Conservation (phyloP, 2,329 filamentous ascomycete genomes). For the Colletotrichum truncatum region DNA sequence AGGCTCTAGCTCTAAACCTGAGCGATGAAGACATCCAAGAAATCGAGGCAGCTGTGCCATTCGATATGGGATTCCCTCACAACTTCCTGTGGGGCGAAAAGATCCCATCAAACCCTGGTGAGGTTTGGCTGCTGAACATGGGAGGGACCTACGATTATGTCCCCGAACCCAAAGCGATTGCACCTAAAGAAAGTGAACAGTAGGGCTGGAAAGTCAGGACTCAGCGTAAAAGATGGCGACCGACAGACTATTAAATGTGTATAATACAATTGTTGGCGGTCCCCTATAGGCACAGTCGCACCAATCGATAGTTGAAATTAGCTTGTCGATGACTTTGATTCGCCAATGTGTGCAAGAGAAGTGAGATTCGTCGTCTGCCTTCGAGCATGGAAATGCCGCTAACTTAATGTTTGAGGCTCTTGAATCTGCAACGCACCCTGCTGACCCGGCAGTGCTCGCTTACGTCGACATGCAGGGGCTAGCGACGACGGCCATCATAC, state of each 20-base stretch:
- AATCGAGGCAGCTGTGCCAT: constrained; percentile 69
- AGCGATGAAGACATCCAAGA: constrained; percentile 69
- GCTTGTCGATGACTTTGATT: too few relatives aligned
- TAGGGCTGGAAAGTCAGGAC: constrained; percentile 48
- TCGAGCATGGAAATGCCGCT: not conserved
- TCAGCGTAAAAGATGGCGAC: constrained; percentile 43
- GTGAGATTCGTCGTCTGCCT: not conserved
- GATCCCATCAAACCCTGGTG: constrained; percentile 45
- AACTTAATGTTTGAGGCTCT: not conserved
- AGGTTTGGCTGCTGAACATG: constrained; percentile 55
- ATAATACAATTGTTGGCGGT: not conserved
- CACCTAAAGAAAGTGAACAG: constrained; percentile 48
- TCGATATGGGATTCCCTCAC: constrained; percentile 74
- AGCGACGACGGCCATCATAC: too few relatives aligned
- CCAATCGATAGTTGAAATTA: not conserved
- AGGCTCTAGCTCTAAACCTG: constrained; percentile 70
- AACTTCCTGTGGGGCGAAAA: constrained; percentile 62
- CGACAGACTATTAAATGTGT: constrained; percentile 20
- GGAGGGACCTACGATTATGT: constrained; percentile 63
- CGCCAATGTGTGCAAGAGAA: too few relatives aligned
- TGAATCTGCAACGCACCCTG: too few relatives aligned
- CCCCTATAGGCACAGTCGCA: not conserved
- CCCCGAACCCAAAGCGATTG: constrained; percentile 51
- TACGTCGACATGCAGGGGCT: too few relatives aligned
- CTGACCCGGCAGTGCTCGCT: too few relatives aligned